A percentile compares a stretch with the other conserved stretches of the same genome.
These are phyloP conservation scores for Penicillium alfredii DNA, from an alignment of 495 filamentous ascomycete species.

Conservation along the genomic window DNA sequence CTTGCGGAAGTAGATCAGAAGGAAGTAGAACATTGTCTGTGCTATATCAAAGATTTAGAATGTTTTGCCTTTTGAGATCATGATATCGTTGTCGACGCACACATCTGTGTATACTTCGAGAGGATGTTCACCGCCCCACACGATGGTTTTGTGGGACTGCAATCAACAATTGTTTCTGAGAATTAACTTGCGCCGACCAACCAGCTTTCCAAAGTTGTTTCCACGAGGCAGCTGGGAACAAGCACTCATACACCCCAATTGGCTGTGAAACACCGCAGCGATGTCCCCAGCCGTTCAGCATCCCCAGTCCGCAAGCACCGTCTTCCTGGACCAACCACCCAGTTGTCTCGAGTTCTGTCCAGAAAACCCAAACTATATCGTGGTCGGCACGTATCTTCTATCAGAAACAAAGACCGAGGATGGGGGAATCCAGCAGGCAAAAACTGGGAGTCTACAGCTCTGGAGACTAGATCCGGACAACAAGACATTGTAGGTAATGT, in stretches of 20 bases:
- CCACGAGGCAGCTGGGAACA: no score
- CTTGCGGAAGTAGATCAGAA: no score
- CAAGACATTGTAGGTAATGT: conserved; percentile 49
- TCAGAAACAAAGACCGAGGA: conserved; percentile 41
- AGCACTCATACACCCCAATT: no score
- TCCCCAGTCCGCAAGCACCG: conserved; percentile 30
- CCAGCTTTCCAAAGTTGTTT: no score
- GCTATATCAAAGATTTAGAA: no score
- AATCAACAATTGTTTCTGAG: no score
- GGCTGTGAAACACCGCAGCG: conserved; percentile 1
- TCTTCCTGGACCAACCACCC: conserved; percentile 56
- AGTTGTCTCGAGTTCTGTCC: conserved; percentile 83
- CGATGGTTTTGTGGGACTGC: no score
- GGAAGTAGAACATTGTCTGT: no score
- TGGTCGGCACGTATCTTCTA: conserved; percentile 84
- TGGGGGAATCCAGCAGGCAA: conserved; percentile 43
- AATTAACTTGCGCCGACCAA: no score
- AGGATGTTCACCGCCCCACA: conserved; percentile 7
- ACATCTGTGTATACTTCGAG: no score
- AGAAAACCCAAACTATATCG: conserved; percentile 54
- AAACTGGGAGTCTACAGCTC: conserved; percentile 67
- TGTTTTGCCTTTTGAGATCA: background rate
- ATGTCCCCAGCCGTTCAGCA: conserved; percentile 17
- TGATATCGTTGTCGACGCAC: no score
- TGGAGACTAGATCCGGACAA: conserved; percentile 47